Evolutionary conservation across 2,329 filamentous ascomycete genomes (phyloP).

Genomic region (Curvularia spicifera): DNA sequence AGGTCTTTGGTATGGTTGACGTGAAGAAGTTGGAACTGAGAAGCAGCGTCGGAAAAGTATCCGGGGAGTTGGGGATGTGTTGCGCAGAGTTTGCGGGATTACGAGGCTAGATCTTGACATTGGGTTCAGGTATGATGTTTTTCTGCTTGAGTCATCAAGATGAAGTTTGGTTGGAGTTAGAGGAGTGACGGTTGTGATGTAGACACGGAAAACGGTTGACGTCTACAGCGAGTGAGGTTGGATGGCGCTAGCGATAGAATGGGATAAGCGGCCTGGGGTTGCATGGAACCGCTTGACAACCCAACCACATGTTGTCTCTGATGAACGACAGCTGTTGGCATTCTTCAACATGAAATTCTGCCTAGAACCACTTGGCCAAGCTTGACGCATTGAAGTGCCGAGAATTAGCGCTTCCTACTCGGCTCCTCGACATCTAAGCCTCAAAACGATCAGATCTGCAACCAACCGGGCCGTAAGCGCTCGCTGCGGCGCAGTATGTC

Average conservation of each 20-base stretch:
- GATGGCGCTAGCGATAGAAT: not conserved
- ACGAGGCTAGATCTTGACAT: not conserved
- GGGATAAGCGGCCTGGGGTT: not conserved
- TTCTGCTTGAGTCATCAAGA: not conserved
- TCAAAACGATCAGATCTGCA: not conserved
- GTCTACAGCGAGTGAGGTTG: not conserved
- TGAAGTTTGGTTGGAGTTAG: not conserved
- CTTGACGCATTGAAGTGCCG: not conserved
- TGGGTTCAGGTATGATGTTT: not conserved
- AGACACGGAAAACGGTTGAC: not conserved
- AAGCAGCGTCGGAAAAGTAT: conserved; percentile 8
- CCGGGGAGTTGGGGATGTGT: not conserved
- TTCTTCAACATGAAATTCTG: not conserved
- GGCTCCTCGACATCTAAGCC: not conserved
- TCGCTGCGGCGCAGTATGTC: not conserved
- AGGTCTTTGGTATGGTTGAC: not conserved
- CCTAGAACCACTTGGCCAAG: not conserved
- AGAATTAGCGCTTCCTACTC: not conserved
- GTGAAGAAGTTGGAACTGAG: not conserved
- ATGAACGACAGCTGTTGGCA: not conserved
- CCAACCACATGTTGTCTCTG: not conserved
- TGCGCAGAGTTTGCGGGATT: not conserved
- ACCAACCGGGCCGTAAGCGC: not conserved
- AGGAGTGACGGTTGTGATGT: not conserved
- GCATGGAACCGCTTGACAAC: not conserved